Conservation (phyloP, 2,329 filamentous ascomycete genomes). For the Neonectria magnoliae region DNA sequence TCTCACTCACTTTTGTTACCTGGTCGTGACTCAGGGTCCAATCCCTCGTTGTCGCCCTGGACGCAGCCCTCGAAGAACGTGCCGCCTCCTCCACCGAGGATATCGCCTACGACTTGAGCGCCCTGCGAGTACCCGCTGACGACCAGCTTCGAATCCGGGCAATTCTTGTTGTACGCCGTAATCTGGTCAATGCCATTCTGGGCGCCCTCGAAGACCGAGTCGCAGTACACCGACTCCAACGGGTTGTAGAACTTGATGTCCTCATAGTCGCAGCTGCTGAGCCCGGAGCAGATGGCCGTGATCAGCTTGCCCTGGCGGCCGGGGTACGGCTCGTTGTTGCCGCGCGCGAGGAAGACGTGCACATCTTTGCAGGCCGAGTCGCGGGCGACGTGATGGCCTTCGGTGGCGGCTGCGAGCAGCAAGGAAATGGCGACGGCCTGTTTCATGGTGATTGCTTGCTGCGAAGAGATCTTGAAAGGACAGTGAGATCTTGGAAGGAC, state of each 20-base stretch:
- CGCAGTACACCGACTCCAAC: constrained; percentile 46
- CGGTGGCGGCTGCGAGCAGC: constrained; percentile 15
- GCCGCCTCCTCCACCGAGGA: constrained; percentile 49
- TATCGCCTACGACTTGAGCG: constrained; percentile 50
- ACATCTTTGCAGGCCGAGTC: constrained; percentile 39
- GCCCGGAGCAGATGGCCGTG: constrained; percentile 41
- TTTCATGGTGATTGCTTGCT: constrained; percentile 11
- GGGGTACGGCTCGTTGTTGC: constrained; percentile 46
- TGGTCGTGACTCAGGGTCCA: constrained; percentile 42
- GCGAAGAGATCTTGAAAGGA: background rate
- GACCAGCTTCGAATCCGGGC: constrained; percentile 53
- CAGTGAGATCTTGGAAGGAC: background rate
- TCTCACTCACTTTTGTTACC: constrained; percentile 47
- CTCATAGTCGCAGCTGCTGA: constrained; percentile 45
- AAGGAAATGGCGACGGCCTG: constrained; percentile 7
- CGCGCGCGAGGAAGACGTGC: constrained; percentile 44
- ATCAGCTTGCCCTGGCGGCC: constrained; percentile 43
- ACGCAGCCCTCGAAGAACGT: constrained; percentile 47
- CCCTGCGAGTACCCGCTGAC: constrained; percentile 56
- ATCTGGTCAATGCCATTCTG: constrained; percentile 50
- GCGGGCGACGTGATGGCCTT: constrained; percentile 8
- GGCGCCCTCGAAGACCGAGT: constrained; percentile 49
- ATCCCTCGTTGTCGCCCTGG: constrained; percentile 34
- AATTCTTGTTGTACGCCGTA: constrained; percentile 51
- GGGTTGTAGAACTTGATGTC: constrained; percentile 48